Base-by-base conservation (phyloP, 2,329 filamentous ascomycete species). In the Ophiocordyceps camponoti-rufipedis region DNA sequence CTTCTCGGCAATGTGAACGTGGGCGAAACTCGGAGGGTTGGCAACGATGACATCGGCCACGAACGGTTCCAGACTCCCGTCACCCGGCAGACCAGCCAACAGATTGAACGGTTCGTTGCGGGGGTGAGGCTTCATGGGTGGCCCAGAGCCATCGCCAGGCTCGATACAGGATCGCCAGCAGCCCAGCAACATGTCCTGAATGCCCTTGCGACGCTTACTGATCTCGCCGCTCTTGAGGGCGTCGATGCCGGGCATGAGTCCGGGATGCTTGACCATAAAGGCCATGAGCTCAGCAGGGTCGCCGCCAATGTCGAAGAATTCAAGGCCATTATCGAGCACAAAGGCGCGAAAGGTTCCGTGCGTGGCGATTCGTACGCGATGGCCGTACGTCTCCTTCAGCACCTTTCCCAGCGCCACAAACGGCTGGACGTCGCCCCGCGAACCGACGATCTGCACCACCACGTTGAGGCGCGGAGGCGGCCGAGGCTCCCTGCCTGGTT, bases 221-320 rank as follows among this genome's bases (percentile, higher is more conserved):
- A 94, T 75, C 56, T 91, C 85, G 8, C 85, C 85, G 50, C 73
- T 82, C 48, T 78, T 79, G 43, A 93, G 62, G 1, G 82, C 79
- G 43, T 88, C 80, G 48, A 89, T 75, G 1, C 82, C 82, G 1
- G 86, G 86, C 80, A 93, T 85, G 31, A 94, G 66, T 0, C 85
- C 84, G 0, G 86, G 85, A 52, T 91, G 83, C 61, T 88, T 88
- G 42, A 91, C 85, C 85, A 93, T 93, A 55, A 89, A 93, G 3
- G 85, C 84, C 82, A 86, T 87, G 41, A 86, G 66, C 54, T 83
- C 74, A 1, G 78, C 72, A 1, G 82, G 82, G 56, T 87, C 80
- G 3, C 82, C 82, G n/a, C 82, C 81, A 44, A 86, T 82, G 49
- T 65, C 74, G 59, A 82, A 86, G 59, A 86, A 88, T 54, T 87